Evolutionary conservation across 2,329 filamentous ascomycete genomes (phyloP).

Genomic region (Fusarium praegraminearum): DNA sequence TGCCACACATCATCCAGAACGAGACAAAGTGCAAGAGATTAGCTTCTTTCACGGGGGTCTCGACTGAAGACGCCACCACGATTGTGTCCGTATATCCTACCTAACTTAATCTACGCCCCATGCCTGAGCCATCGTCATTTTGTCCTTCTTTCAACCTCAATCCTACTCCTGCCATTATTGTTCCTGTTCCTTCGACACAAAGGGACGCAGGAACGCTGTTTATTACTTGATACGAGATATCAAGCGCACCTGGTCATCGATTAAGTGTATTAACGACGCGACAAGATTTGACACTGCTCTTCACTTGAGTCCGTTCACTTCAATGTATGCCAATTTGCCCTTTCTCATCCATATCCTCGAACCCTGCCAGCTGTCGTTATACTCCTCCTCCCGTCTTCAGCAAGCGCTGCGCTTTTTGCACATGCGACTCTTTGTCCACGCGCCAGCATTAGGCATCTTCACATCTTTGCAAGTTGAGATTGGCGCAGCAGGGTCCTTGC

Average conservation of each 20-base stretch:
- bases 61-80: conserved; percentile 33
- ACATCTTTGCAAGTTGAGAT: conserved; percentile 1
- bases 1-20: conserved; percentile 33
- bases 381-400: conserved; percentile 5
- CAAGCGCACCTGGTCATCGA: conserved; percentile 8
- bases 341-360: neutral
- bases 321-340: conserved; percentile 1
- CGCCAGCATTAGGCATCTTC: conserved; percentile 18
- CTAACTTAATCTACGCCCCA: conserved; percentile 5
- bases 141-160: conserved; percentile 22
- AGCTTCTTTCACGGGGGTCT: conserved; percentile 29
- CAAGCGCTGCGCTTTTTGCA: conserved; percentile 23
- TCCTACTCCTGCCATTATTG: neutral
- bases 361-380: neutral
- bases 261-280: conserved; percentile 27
- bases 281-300: neutral
- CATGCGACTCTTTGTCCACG: conserved; percentile 10
- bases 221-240: conserved; percentile 10
- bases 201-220: neutral
- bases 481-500: conserved; percentile 35
- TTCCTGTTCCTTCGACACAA: conserved; percentile 7
- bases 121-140: conserved; percentile 13
- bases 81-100: conserved; percentile 7
- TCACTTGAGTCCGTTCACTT: neutral
- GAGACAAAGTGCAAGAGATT: conserved; percentile 35